These are phyloP conservation scores for Gossypium aridum DNA, from an alignment of 441 rosid genomes.

Conservation along the genomic window DNA sequence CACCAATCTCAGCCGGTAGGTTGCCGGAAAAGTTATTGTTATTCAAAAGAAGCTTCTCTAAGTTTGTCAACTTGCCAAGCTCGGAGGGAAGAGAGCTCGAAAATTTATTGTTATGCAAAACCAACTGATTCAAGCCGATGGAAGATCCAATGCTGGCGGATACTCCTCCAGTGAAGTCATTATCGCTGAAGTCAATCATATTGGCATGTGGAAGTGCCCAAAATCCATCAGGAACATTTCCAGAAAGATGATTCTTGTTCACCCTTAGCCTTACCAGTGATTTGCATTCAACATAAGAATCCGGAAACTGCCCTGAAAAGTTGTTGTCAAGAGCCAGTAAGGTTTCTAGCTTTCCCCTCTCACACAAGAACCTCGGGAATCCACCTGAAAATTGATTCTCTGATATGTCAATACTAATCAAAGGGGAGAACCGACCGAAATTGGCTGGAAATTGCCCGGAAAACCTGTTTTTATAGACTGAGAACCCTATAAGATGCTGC, in stretches of 20 bases:
- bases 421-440: constrained; percentile 58
- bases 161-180: constrained; percentile 53
- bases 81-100: constrained; percentile 59
- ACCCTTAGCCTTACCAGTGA: constrained; percentile 59
- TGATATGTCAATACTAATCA: constrained; percentile 62
- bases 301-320: constrained; percentile 64
- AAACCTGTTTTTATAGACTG: constrained; percentile 61
- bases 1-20: constrained; percentile 50
- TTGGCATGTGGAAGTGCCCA: constrained; percentile 60
- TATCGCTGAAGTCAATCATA: constrained; percentile 58
- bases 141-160: constrained; percentile 45
- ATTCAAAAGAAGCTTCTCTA: constrained; percentile 55
- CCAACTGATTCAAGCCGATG: constrained; percentile 37
- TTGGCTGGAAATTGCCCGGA: constrained; percentile 61
- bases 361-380: constrained; percentile 72
- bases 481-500: constrained; percentile 42
- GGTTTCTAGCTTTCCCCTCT: constrained; percentile 26
- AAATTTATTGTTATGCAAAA: constrained; percentile 56
- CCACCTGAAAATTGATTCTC: constrained; percentile 70
- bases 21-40: constrained; percentile 53
- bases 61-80: constrained; percentile 39
- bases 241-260: constrained; percentile 46
- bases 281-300: constrained; percentile 53
- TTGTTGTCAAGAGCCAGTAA: constrained; percentile 56
- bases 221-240: constrained; percentile 42